phyloP scores from a whole-genome alignment of 2,329 filamentous ascomycete species.

The Lasiodiplodia citricola region DNA sequence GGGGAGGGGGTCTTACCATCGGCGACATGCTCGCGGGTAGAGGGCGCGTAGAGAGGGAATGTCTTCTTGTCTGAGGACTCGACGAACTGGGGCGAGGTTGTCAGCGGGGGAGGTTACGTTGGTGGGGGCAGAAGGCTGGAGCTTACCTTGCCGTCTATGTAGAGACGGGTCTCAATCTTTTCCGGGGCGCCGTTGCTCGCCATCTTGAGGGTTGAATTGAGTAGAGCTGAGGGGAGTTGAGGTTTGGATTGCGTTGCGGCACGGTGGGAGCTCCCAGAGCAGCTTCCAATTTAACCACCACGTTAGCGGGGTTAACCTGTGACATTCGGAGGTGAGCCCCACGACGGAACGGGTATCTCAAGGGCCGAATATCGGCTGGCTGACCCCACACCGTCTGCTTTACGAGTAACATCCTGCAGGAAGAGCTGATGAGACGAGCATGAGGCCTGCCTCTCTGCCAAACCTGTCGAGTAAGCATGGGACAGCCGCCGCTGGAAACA shows the following conservation, averaged over 20 bases:
- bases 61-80: conserved; percentile 36
- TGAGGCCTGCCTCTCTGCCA: no score
- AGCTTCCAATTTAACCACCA: background rate
- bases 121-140: no score
- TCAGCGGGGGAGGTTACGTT: background rate
- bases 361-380: background rate
- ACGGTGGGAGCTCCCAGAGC: background rate
- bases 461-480: no score
- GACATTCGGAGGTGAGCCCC: no score
- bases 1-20: conserved; percentile 30
- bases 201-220: background rate
- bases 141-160: conserved; percentile 14
- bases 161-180: conserved; percentile 22
- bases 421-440: no score
- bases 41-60: conserved; percentile 37
- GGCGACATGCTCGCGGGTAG: conserved; percentile 36
- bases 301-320: background rate
- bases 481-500: no score
- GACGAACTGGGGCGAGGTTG: conserved; percentile 35
- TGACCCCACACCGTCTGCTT: no score
- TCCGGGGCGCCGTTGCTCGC: background rate
- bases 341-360: background rate
- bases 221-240: background rate
- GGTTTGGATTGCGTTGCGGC: background rate
- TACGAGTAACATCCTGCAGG: no score